These are phyloP conservation scores for Gillenia trifoliata DNA, from an alignment of 306 rosid species.

Conservation along the genomic window DNA sequence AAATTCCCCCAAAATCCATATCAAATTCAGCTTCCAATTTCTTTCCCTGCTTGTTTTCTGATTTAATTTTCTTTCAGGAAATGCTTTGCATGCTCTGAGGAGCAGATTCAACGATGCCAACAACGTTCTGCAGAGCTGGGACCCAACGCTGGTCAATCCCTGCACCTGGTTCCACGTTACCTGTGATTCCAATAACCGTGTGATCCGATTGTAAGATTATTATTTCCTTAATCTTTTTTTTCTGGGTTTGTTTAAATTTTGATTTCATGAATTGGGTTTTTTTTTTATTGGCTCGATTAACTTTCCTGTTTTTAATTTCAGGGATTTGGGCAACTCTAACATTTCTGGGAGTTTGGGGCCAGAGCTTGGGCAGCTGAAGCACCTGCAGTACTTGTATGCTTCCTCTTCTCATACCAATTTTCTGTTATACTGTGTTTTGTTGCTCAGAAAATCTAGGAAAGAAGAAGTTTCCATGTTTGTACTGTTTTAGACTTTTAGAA, in stretches of 20 bases:
- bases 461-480: background rate
- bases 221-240: background rate
- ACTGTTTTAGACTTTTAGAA: conserved; percentile 2
- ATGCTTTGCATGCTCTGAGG: conserved; percentile 76
- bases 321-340: conserved; percentile 89
- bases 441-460: background rate
- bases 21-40: background rate
- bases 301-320: conserved; percentile 37
- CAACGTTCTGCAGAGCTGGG: conserved; percentile 92
- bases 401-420: background rate
- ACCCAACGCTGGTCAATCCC: conserved; percentile 97
- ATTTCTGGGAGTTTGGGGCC: conserved; percentile 86
- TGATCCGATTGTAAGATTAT: conserved; percentile 69
- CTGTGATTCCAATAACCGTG: conserved; percentile 71
- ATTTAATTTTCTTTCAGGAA: conserved; percentile 40
- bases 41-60: background rate
- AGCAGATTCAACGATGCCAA: conserved; percentile 67
- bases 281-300: background rate
- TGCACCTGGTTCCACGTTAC: conserved; percentile 98
- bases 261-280: background rate
- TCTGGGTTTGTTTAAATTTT: background rate
- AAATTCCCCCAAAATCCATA: background rate
- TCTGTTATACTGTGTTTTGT: conserved; percentile 1
- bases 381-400: conserved; percentile 76
- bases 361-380: conserved; percentile 72